Conservation (phyloP, 441 rosid species). For the Populus trichocarpa region DNA sequence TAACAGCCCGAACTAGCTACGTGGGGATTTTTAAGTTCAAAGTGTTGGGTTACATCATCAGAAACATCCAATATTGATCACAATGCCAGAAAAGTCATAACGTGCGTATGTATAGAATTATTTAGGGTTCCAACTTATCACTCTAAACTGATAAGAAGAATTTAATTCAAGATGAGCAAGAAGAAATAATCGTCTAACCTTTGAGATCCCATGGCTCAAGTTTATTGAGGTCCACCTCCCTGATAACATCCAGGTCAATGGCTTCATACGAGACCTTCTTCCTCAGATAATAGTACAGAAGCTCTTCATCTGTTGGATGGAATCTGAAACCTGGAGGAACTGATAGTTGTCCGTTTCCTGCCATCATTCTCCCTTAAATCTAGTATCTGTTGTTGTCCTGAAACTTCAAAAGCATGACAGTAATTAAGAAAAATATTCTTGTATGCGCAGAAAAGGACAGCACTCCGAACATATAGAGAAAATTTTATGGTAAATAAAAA, state of each 20-base stretch:
- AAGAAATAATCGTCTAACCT: conserved; percentile 36
- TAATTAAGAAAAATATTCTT: neutral
- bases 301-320: conserved; percentile 85
- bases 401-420: neutral
- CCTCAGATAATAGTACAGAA: conserved; percentile 84
- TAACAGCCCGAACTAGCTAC: neutral
- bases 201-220: conserved; percentile 99
- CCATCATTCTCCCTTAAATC: conserved; percentile 35
- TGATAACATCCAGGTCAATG: conserved; percentile 92
- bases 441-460: neutral
- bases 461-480: neutral
- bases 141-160: neutral
- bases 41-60: no score
- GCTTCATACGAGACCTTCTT: conserved; percentile 81
- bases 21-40: neutral
- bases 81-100: neutral
- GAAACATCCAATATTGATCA: no score
- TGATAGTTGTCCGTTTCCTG: conserved; percentile 76
- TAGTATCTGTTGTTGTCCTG: neutral
- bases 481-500: neutral
- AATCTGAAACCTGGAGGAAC: conserved; percentile 93
- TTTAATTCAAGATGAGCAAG: neutral
- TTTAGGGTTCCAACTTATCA: neutral
- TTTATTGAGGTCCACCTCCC: conserved; percentile 94
- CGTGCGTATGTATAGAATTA: neutral